A percentile compares a stretch with the other conserved stretches of the same genome.
Evolutionary conservation across 352 stramenopile genomes (phyloP).

Genomic region (Phytophthora sansomeana): DNA sequence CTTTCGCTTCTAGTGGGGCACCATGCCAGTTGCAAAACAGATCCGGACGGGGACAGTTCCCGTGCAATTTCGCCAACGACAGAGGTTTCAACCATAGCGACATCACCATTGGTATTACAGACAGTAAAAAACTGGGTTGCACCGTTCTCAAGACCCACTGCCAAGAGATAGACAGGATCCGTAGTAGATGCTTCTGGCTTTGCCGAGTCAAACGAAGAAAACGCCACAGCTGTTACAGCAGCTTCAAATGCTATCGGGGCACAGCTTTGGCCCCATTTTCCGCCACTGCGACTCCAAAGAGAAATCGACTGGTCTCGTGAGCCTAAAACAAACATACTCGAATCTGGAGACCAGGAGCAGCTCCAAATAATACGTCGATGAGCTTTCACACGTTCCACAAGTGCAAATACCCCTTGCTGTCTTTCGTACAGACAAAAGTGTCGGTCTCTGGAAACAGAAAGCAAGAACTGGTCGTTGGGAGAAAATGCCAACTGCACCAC

Average conservation of each 20-base stretch:
- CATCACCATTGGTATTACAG: neutral
- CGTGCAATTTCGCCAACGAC: constrained; percentile 28
- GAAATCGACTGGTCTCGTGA: constrained; percentile 75
- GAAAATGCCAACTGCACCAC: constrained; percentile 84
- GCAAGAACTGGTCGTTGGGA: constrained; percentile 59
- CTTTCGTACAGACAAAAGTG: constrained; percentile 75
- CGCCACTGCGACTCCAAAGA: constrained; percentile 46
- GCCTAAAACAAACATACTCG: constrained; percentile 59
- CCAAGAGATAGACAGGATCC: constrained; percentile 41
- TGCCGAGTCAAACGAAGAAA: constrained; percentile 38
- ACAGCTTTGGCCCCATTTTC: constrained; percentile 33
- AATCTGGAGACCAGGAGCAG: constrained; percentile 76
- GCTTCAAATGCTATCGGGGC: constrained; percentile 38
- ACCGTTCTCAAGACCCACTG: constrained; percentile 58
- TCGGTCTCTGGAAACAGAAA: constrained; percentile 79
- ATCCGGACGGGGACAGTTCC: constrained; percentile 40
- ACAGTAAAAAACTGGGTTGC: constrained; percentile 49
- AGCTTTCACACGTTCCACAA: constrained; percentile 62
- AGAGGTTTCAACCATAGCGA: neutral
- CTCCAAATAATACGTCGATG: constrained; percentile 87
- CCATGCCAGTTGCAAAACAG: constrained; percentile 65
- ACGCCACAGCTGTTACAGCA: constrained; percentile 72
- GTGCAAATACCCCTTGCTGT: constrained; percentile 35
- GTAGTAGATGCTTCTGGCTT: neutral
- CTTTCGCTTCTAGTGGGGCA: constrained; percentile 11